A percentile compares a stretch with the other conserved stretches of the same genome.
phyloP scores from a whole-genome alignment of 2,329 filamentous ascomycete species.

The Apiospora hydei region DNA sequence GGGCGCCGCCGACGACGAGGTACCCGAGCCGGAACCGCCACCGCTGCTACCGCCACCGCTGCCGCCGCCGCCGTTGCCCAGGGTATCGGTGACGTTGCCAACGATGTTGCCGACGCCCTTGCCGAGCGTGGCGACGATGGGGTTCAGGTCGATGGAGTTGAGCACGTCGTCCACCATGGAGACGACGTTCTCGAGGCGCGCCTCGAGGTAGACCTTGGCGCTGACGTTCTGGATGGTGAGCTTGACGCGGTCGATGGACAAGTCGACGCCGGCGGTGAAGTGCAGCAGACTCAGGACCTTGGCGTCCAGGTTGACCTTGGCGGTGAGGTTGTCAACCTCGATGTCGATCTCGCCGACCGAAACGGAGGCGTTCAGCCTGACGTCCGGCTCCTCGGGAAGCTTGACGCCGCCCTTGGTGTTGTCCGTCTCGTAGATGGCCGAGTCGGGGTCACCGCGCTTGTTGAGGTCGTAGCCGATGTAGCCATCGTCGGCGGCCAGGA shows the following conservation, averaged over 20 bases:
- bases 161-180: slow-evolving; percentile 66
- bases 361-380: slow-evolving; percentile 66
- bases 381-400: slow-evolving; percentile 59
- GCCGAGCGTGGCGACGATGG: slow-evolving; percentile 63
- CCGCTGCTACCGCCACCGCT: slow-evolving; percentile 25
- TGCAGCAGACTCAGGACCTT: slow-evolving; percentile 64
- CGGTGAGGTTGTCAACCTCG: slow-evolving; percentile 65
- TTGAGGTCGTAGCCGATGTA: slow-evolving; percentile 64
- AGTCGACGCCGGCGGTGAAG: slow-evolving; percentile 68
- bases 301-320: slow-evolving; percentile 66
- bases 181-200: slow-evolving; percentile 65
- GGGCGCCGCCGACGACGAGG: not conserved
- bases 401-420: slow-evolving; percentile 54
- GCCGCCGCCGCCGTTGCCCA: slow-evolving; percentile 34
- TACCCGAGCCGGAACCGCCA: slow-evolving; percentile 26
- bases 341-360: slow-evolving; percentile 65
- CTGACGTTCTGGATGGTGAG: slow-evolving; percentile 65
- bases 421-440: slow-evolving; percentile 61
- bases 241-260: slow-evolving; percentile 62
- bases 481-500: slow-evolving; percentile 43
- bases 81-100: slow-evolving; percentile 46
- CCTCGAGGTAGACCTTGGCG: slow-evolving; percentile 65
- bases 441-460: slow-evolving; percentile 57
- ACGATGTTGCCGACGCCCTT: slow-evolving; percentile 56
- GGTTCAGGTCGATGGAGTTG: slow-evolving; percentile 66